A percentile compares a stretch with the other conserved stretches of the same genome.
These are phyloP conservation scores for Oryza brachyantha DNA, from an alignment of 176 grass and related monocot genomes.

Conservation along the genomic window DNA sequence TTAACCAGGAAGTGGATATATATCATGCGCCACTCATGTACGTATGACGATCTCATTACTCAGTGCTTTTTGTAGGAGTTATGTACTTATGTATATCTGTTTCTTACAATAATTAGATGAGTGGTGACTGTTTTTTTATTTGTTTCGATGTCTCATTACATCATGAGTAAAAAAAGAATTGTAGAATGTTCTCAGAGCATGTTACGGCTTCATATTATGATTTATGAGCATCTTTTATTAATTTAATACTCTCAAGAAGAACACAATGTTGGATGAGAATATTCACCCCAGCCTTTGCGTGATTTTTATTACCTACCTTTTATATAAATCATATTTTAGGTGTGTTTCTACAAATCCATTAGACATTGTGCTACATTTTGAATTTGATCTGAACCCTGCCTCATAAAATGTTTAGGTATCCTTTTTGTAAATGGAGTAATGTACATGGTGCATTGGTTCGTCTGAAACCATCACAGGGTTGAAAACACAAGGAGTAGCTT, in stretches of 20 bases:
- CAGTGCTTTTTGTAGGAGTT: background rate
- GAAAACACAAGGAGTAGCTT: background rate
- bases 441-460: background rate
- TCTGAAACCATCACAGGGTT: background rate
- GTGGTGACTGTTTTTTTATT: background rate
- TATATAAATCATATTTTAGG: background rate
- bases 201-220: background rate
- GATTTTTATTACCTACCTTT: background rate
- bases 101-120: background rate
- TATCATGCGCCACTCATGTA: constrained; percentile 5
- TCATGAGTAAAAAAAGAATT: background rate
- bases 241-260: background rate
- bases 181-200: background rate
- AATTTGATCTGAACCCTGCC: background rate
- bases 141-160: constrained; percentile 3
- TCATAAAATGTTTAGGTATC: background rate
- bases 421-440: background rate
- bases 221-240: background rate
- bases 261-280: background rate
- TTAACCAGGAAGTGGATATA: constrained; percentile 8
- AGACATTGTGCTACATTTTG: background rate
- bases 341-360: background rate
- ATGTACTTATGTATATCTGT: background rate
- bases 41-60: constrained; percentile 9
- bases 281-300: background rate